Conservation (phyloP, 495 filamentous ascomycete species). For the Geoglossum glabrum region DNA sequence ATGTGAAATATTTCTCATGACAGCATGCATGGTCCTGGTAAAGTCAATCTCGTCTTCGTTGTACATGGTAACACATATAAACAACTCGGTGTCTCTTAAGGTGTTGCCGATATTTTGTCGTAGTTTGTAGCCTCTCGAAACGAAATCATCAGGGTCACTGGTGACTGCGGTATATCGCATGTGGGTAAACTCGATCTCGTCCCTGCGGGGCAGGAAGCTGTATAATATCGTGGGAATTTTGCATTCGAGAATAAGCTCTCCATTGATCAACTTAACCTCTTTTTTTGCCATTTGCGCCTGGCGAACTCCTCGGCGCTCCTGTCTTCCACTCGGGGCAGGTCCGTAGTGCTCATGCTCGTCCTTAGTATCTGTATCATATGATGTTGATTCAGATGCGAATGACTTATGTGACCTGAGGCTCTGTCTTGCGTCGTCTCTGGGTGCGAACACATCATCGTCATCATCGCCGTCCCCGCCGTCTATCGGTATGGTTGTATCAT, state of each 20-base stretch:
- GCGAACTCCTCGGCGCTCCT: slow-evolving; percentile 63
- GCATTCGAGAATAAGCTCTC: slow-evolving; percentile 92
- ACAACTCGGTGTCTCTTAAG: slow-evolving; percentile 82
- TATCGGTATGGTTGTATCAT: slow-evolving; percentile 39
- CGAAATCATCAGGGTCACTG: slow-evolving; percentile 92
- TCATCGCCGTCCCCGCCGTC: slow-evolving; percentile 34
- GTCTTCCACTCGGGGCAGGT: slow-evolving; percentile 65
- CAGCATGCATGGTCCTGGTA: slow-evolving; percentile 93
- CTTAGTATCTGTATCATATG: slow-evolving; percentile 32
- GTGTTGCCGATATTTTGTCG: slow-evolving; percentile 86
- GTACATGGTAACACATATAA: slow-evolving; percentile 98
- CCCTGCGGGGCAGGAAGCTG: slow-evolving; percentile 76
- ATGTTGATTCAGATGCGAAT: slow-evolving; percentile 49
- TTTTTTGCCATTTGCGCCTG: slow-evolving; percentile 79
- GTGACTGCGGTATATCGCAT: slow-evolving; percentile 99
- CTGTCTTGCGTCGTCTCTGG: slow-evolving; percentile 17
- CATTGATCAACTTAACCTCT: slow-evolving; percentile 88
- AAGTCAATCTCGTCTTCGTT: slow-evolving; percentile 96
- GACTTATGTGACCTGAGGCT: slow-evolving; percentile 34
- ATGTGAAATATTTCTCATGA: slow-evolving; percentile 95
- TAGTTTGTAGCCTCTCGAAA: slow-evolving; percentile 70
- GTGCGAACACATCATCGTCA: slow-evolving; percentile 59
- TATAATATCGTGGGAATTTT: slow-evolving; percentile 97
- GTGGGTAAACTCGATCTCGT: slow-evolving; percentile 93
- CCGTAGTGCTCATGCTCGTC: slow-evolving; percentile 47